phyloP scores from a whole-genome alignment of 805 yeast species.

The Wickerhamomyces sydowiorum region DNA sequence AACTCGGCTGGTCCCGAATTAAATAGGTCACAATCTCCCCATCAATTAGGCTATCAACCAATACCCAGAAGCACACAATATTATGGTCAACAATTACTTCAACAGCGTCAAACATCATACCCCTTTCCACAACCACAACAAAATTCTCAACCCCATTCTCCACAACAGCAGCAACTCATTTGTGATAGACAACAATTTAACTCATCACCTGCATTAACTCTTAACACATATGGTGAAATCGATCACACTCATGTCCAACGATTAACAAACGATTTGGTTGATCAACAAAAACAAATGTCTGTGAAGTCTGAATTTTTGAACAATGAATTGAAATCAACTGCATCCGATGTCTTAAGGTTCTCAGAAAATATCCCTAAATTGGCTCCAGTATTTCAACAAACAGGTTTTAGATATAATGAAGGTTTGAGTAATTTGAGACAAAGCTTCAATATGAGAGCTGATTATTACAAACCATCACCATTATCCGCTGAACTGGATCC shows the following conservation, averaged over 20 bases:
- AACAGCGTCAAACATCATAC: slow-evolving; percentile 4
- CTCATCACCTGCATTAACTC: too few relatives aligned
- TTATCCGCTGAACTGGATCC: slow-evolving; percentile 1
- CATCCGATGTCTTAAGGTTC: slow-evolving; percentile 17
- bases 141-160: slow-evolving; percentile 8
- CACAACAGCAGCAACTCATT: slow-evolving; percentile 5
- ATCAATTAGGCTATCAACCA: background rate
- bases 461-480: slow-evolving; percentile 5
- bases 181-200: too few relatives aligned
- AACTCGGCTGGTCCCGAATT: slow-evolving; percentile 1
- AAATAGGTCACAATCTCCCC: background rate
- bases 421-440: slow-evolving; percentile 11
- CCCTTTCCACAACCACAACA: slow-evolving; percentile 9
- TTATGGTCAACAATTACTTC: slow-evolving; percentile 2
- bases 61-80: background rate
- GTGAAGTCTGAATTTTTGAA: slow-evolving; percentile 13
- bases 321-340: slow-evolving; percentile 15
- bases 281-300: slow-evolving; percentile 12
- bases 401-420: slow-evolving; percentile 9
- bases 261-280: slow-evolving; percentile 9
- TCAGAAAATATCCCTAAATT: slow-evolving; percentile 20
- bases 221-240: slow-evolving; percentile 2
- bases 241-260: slow-evolving; percentile 5
- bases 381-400: slow-evolving; percentile 14
- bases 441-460: slow-evolving; percentile 17